Base-by-base conservation (phyloP, 2,329 filamentous ascomycete species). In the Daldinia sp. region DNA sequence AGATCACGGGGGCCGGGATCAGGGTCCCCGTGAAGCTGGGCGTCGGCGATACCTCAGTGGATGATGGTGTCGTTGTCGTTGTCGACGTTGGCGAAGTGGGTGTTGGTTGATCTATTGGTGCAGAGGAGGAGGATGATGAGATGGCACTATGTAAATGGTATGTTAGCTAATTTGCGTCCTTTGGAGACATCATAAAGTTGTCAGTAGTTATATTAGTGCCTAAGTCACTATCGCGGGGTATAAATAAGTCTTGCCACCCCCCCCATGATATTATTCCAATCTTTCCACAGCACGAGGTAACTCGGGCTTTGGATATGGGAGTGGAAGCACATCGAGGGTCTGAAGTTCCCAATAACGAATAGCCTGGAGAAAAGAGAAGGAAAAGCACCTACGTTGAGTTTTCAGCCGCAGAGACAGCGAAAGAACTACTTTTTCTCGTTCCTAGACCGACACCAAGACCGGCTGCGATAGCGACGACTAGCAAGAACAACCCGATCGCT, bases 401-500 rank as follows among this genome's bases (percentile, higher is more conserved):
- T 20, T n/a, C 63, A 18, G 60, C 30, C 0, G 56, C 39, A n/a
- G 51, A 18, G 4, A 28, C 42, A 5, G 37, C 39, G 37, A 30
- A 23, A 13, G 44, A n/a, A 7, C 15, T 41, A 26, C 23, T 55
- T 37, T 46, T 69, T 35, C 65, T 68, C 42, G 74, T 61, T 13
- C 74, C 75, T n/a, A 80, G 60, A 1, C 79, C 79, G 3, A 80
- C 72, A 0, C 79, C 79, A 1, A 80, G 67, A 0, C 79, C 79
- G 0, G 76, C 65, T 2, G 78, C 78, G 5, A 80, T 63, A 6
- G 73, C 79, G 28, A 76, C 67, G 5, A 80, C 75, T 1, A 78
- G 46, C 12, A 78, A 37, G 26, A 78, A 77, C 0, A 76, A 37
- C 0, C 67, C 74, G 3, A 79, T 53, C 5, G 74, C 78, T 18